Evolutionary conservation across 768 basidiomycete genomes (phyloP), one percentile per base, ranked within the genome.

Genomic region (Suillus lakei): DNA sequence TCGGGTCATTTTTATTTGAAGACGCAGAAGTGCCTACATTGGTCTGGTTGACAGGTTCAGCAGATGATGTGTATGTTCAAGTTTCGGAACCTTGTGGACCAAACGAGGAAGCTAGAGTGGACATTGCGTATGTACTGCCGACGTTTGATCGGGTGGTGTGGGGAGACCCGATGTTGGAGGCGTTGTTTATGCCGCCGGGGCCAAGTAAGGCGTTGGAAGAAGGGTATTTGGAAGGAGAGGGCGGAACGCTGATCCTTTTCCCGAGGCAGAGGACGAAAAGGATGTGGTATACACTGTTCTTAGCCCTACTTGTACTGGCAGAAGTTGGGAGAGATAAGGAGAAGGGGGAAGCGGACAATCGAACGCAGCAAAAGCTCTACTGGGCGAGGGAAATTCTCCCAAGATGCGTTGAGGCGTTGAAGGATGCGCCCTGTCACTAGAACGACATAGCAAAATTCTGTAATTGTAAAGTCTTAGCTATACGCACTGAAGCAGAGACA

Each of bases 121-220:
- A 74, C 23, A 69, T 78, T 69, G 67, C 74, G 72, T 69, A 74
- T 74, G 62, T 82, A 18, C 70, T 60, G 79, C 88, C 41, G 78
- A 79, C 68, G 59, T 87, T 67, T 71, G 66, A 82, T 1, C 86
- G 84, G 68, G 87, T 89, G 15, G 67, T 92, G 28, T 93, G 90
- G 87, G 91, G 90, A 34, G 92, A 93, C 72, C 92, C 92, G 12
- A 76, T 93, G 44, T 80, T 92, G 43, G 92, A 93, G 73, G 79
- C 83, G 5, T 82, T 88, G 69, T 90, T 92, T 79, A 70, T 86
- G 55, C 79, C 81, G 0, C 78, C 79, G 1, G 80, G 79, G 15
- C 85, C 85, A 21, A 83, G 78, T 48, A 67, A 67, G 34, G 88
- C 86, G 5, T 74, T 92, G 23, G 74, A 82, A 58, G 87, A 91